Percentiles rank a stretch among this genome's conserved stretches.
Conservation (phyloP, 2,329 filamentous ascomycete species). For the Fusarium nelsonii region DNA sequence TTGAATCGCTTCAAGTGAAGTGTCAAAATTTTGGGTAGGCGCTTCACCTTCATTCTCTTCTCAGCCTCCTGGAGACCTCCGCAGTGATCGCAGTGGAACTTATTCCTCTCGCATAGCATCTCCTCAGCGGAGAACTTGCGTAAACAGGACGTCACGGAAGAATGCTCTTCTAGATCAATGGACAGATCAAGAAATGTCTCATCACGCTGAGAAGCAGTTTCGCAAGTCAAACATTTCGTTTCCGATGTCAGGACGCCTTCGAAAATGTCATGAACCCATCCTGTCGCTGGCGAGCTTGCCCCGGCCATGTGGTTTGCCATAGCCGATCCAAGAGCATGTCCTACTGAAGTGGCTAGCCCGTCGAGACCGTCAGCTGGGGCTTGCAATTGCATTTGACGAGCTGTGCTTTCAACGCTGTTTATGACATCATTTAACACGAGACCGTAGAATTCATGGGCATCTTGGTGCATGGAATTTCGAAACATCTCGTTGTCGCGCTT, state of each 20-base stretch:
- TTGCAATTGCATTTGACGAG: conserved; percentile 69
- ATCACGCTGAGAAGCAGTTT: conserved; percentile 93
- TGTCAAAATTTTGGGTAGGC: conserved; percentile 89
- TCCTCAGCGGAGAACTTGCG: conserved; percentile 97
- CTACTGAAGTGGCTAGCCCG: conserved; percentile 65
- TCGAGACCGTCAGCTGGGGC: conserved; percentile 46
- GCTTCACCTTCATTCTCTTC: conserved; percentile 99
- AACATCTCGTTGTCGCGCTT: conserved; percentile 98
- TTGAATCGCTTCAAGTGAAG: conserved; percentile 98
- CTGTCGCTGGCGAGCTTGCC: conserved; percentile 71
- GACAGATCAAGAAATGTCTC: conserved; percentile 97
- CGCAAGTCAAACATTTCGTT: conserved; percentile 95
- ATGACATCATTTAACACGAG: conserved; percentile 96
- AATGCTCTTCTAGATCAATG: conserved; percentile 94
- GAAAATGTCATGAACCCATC: conserved; percentile 98
- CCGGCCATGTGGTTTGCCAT: conserved; percentile 56
- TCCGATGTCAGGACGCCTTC: conserved; percentile 95
- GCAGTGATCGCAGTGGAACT: conserved; percentile 98
- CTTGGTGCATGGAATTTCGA: conserved; percentile 95
- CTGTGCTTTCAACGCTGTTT: conserved; percentile 90
- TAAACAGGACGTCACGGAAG: conserved; percentile 94
- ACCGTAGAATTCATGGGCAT: conserved; percentile 97
- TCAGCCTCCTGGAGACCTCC: conserved; percentile 97
- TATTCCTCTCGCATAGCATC: conserved; percentile 98
- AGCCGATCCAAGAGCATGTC: conserved; percentile 53